Conservation (phyloP, 305 asterid genomes). For the Stenogyne calaminthoides region DNA sequence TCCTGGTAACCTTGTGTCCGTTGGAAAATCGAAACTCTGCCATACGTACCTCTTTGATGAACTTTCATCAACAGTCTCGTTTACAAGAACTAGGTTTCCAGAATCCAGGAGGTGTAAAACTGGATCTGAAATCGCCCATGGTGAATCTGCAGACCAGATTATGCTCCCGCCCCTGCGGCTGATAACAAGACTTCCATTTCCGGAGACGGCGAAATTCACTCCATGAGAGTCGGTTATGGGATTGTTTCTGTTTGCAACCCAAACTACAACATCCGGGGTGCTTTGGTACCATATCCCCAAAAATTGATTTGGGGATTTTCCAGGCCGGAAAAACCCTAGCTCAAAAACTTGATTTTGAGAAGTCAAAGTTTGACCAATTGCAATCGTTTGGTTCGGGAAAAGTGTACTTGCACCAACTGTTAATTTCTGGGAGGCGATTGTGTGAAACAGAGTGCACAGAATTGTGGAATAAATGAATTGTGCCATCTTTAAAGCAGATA, state of each 20-base stretch:
- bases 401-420: constrained; percentile 9
- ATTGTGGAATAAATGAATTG: no score
- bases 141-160: constrained; percentile 36
- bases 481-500: no score
- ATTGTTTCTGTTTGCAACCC: constrained; percentile 40
- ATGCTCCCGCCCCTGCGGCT: constrained; percentile 14
- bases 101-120: constrained; percentile 31
- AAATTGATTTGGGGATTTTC: constrained; percentile 21
- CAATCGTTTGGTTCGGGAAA: constrained; percentile 24
- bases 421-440: not conserved
- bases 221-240: constrained; percentile 22
- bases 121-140: constrained; percentile 21
- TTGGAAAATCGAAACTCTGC: constrained; percentile 45
- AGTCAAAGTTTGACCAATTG: constrained; percentile 24
- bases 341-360: constrained; percentile 32
- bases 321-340: constrained; percentile 38
- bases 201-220: constrained; percentile 7
- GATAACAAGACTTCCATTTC: constrained; percentile 30
- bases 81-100: constrained; percentile 41
- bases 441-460: no score
- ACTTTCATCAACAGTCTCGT: not conserved
- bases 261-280: constrained; percentile 35
- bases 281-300: constrained; percentile 42
- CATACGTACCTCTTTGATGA: constrained; percentile 18
- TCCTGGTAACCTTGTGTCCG: constrained; percentile 33